phyloP scores from a whole-genome alignment of 768 basidiomycete species.

The Dentipellis sp. region DNA sequence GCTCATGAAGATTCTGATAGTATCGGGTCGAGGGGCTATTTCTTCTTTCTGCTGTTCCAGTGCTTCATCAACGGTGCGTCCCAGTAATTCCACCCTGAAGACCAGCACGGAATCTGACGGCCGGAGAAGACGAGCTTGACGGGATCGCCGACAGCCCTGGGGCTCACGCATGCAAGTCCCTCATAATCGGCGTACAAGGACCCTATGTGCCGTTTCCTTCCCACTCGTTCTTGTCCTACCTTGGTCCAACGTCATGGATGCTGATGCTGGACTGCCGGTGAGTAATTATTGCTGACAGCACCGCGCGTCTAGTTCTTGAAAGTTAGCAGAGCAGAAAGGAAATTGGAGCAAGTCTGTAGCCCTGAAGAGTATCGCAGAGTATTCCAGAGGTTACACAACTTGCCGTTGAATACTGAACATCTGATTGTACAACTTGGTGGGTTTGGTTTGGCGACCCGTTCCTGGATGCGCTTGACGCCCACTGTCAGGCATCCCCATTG shows the following conservation, averaged over 20 bases:
- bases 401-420: conserved; percentile 71
- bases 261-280: conserved; percentile 79
- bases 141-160: conserved; percentile 55
- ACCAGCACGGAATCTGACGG: neutral
- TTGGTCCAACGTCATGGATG: conserved; percentile 72
- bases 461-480: neutral
- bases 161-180: conserved; percentile 56
- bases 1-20: conserved; percentile 25
- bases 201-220: conserved; percentile 73
- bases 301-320: conserved; percentile 1
- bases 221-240: conserved; percentile 72
- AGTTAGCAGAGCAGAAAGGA: conserved; percentile 69
- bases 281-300: conserved; percentile 15
- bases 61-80: conserved; percentile 73
- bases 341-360: conserved; percentile 74
- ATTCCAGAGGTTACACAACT: conserved; percentile 47
- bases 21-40: conserved; percentile 81
- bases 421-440: conserved; percentile 74
- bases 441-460: neutral
- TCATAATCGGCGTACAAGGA: conserved; percentile 69
- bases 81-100: neutral
- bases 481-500: conserved; percentile 60
- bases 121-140: conserved; percentile 53
- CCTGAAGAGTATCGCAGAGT: conserved; percentile 59
- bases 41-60: conserved; percentile 92